Base-by-base conservation (phyloP, 148 eudicot genomes). In the Rhododendron henanense region DNA sequence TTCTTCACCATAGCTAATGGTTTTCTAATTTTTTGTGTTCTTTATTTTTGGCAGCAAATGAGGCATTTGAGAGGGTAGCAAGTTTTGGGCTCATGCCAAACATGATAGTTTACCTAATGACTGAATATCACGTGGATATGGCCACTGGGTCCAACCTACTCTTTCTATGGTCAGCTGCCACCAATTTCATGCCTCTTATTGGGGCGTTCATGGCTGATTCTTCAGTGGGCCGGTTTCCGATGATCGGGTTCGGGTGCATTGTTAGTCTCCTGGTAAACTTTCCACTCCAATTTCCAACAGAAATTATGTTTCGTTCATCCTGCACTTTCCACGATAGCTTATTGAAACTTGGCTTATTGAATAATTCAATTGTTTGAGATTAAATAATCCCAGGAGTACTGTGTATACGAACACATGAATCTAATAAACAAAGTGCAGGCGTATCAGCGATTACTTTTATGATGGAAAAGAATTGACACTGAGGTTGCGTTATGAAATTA, bases 61-160 rank as follows among this genome's bases (percentile, higher is more conserved):
- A 88, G 74, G 88, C 89, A 25, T 87, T 92, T 79, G 94, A 91
- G 88, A 94, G 87, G 75, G 91, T 91, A 74, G 93, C 94, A 35
- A 90, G 88, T 84, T 86, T 10, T 85, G 96, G 96, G 77, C 35
- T 92, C 19, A 37, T 73, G 28, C 92, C 96, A n/a, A 93, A 93
- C 85, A 93, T 93, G 94, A 90, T 91, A 78, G 16, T 91, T 16
- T 93, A 93, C 79, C 71, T 93, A 81, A 89, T 91, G 93, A 83
- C 44, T 18, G 90, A 85, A 45, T 93, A 93, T 77, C 87, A 89
- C 18, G 74, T 93, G 93, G 84, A 86, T 44, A 83, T 92, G 87
- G 85, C 91, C n/a, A 87, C 80, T 53, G 94, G 90, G 0, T 84
- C 94, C 69, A 92, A 90, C 65, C 50, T 92, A 6, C 88, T 92